Evolutionary conservation across 2,329 filamentous ascomycete species (phyloP).

Genomic region (Cadophora sp.): DNA sequence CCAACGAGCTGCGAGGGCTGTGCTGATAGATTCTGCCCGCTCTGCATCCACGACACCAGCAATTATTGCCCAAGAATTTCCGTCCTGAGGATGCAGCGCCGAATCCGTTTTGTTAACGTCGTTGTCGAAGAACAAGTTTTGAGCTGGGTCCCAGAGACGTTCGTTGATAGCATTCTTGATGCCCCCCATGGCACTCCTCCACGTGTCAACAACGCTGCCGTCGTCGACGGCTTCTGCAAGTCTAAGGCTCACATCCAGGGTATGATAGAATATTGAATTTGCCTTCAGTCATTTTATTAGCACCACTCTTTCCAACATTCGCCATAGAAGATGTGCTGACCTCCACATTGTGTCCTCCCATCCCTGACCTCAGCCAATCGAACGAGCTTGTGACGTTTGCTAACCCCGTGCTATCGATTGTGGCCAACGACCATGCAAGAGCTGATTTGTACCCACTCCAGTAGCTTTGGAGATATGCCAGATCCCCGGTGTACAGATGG

Average conservation of each 20-base stretch:
- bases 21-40: constrained; percentile 47
- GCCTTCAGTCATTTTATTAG: neutral
- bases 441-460: constrained; percentile 57
- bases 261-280: constrained; percentile 49
- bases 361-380: constrained; percentile 38
- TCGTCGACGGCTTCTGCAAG: constrained; percentile 41
- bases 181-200: constrained; percentile 17
- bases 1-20: constrained; percentile 32
- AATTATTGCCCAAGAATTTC: constrained; percentile 59
- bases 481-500: constrained; percentile 59
- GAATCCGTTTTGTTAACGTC: constrained; percentile 53
- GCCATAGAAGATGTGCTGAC: constrained; percentile 21
- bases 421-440: constrained; percentile 50
- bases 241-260: constrained; percentile 54
- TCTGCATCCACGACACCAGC: constrained; percentile 37
- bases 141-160: constrained; percentile 43
- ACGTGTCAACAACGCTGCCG: constrained; percentile 3
- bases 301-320: constrained; percentile 24
- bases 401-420: constrained; percentile 47
- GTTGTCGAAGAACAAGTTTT: constrained; percentile 57
- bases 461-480: constrained; percentile 51
- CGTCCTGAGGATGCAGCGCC: constrained; percentile 61
- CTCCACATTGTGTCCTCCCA: constrained; percentile 34
- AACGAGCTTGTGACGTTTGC: constrained; percentile 33
- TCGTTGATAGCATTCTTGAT: constrained; percentile 28